Percentiles rank a stretch among this genome's conserved stretches.
phyloP scores from a whole-genome alignment of 2,329 filamentous ascomycete species.

The Anisogramma anomala region DNA sequence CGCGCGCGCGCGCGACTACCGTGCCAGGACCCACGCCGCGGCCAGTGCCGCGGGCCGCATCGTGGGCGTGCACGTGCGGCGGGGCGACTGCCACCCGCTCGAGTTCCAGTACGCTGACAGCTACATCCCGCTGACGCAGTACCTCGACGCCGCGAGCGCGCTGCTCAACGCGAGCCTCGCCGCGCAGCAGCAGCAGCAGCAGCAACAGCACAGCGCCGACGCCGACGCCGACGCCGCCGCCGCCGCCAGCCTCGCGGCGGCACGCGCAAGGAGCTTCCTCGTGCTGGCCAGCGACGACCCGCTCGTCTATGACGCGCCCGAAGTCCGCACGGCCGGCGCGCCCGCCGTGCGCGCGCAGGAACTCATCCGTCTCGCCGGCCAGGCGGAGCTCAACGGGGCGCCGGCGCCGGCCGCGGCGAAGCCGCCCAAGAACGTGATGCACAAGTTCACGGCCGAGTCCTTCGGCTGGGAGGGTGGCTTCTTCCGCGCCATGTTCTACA shows the following conservation, averaged over 20 bases:
- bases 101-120: slow-evolving; percentile 67
- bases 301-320: slow-evolving; percentile 54
- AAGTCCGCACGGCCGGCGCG: slow-evolving; percentile 38
- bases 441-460: slow-evolving; percentile 60
- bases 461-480: slow-evolving; percentile 86
- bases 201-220: background rate
- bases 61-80: slow-evolving; percentile 68
- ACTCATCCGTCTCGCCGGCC: slow-evolving; percentile 63
- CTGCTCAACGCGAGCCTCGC: slow-evolving; percentile 37
- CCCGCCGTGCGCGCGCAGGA: slow-evolving; percentile 51
- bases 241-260: slow-evolving; percentile 24
- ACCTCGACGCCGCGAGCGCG: slow-evolving; percentile 46
- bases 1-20: slow-evolving; percentile 45
- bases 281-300: slow-evolving; percentile 75
- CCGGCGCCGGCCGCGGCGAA: slow-evolving; percentile 29
- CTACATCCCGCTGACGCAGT: slow-evolving; percentile 65
- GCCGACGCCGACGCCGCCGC: background rate
- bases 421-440: slow-evolving; percentile 38
- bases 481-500: slow-evolving; percentile 72
- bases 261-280: slow-evolving; percentile 34
- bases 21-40: slow-evolving; percentile 31
- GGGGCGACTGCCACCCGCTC: slow-evolving; percentile 65
- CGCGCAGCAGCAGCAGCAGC: no score
- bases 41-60: slow-evolving; percentile 35
- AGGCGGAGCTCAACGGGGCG: slow-evolving; percentile 31